A percentile compares a stretch with the other conserved stretches of the same genome.
These are phyloP conservation scores for Zymoseptoria passerinii DNA, from an alignment of 2,329 filamentous ascomycete genomes.

Conservation along the genomic window DNA sequence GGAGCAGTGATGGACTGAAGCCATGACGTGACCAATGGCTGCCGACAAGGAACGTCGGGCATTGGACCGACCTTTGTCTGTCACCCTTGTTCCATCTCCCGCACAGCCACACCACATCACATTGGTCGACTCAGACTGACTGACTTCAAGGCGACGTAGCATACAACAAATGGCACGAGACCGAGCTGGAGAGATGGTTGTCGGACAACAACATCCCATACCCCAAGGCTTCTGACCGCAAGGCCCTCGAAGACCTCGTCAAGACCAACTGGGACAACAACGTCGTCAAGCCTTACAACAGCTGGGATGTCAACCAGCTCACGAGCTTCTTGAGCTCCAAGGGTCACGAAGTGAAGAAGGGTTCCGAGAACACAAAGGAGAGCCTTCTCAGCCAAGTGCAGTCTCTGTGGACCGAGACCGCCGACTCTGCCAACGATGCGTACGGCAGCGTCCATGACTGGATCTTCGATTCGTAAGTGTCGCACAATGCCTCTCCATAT, in stretches of 20 bases:
- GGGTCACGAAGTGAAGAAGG: constrained; percentile 60
- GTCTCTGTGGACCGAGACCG: constrained; percentile 66
- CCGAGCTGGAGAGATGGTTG: constrained; percentile 93
- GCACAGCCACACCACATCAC: background rate
- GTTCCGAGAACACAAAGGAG: constrained; percentile 60
- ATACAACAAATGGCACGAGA: constrained; percentile 99
- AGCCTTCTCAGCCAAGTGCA: constrained; percentile 62
- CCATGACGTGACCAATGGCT: background rate
- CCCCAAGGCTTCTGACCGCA: constrained; percentile 82
- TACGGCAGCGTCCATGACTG: constrained; percentile 72
- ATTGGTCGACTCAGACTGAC: constrained; percentile 19
- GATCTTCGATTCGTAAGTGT: constrained; percentile 70
- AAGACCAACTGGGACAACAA: constrained; percentile 81
- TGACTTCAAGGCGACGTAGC: constrained; percentile 44
- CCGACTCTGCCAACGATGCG: constrained; percentile 64
- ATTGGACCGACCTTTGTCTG: background rate
- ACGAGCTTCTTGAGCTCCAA: constrained; percentile 59
- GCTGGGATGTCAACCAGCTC: constrained; percentile 65
- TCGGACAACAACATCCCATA: constrained; percentile 86
- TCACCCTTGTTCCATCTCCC: background rate
- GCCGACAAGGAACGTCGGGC: background rate
- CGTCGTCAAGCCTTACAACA: constrained; percentile 65
- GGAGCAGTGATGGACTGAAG: background rate
- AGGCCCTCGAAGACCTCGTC: constrained; percentile 86
- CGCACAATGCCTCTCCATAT: background rate